These are phyloP conservation scores for Rhizopogon salebrosus DNA, from an alignment of 768 basidiomycete species.

Conservation along the genomic window DNA sequence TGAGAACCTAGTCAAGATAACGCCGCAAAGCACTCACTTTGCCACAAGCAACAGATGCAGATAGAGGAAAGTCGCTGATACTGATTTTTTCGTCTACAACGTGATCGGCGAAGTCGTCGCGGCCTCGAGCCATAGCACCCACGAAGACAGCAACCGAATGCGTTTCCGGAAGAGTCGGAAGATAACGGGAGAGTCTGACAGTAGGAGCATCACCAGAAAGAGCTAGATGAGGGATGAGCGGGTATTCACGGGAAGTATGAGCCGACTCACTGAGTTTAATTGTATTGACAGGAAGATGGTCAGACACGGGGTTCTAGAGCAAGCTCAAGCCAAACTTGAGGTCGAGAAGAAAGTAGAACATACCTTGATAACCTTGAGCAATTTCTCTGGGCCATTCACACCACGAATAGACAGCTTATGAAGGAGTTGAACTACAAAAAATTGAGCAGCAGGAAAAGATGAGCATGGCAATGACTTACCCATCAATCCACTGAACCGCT, in stretches of 20 bases:
- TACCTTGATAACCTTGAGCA: constrained; percentile 96
- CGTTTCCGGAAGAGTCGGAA: constrained; percentile 80
- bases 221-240: constrained; percentile 40
- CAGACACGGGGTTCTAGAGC: constrained; percentile 82
- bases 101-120: constrained; percentile 94
- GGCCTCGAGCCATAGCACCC: constrained; percentile 96
- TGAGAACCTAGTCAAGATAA: background rate
- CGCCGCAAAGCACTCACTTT: constrained; percentile 57
- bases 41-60: constrained; percentile 93
- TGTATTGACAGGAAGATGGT: constrained; percentile 93
- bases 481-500: constrained; percentile 98
- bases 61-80: constrained; percentile 90
- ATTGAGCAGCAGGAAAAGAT: constrained; percentile 2
- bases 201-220: constrained; percentile 89
- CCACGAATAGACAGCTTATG: constrained; percentile 95
- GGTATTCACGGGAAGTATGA: background rate
- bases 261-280: constrained; percentile 82
- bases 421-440: constrained; percentile 79
- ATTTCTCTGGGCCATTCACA: constrained; percentile 94
- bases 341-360: constrained; percentile 9
- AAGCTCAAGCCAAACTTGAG: constrained; percentile 3
- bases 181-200: constrained; percentile 73
- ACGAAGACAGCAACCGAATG: constrained; percentile 94
- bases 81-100: constrained; percentile 95
- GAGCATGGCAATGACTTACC: constrained; percentile 44